Evolutionary conservation across 1,284 basidiomycete species (phyloP).

Genomic region (Pseudozyma thailandica): DNA sequence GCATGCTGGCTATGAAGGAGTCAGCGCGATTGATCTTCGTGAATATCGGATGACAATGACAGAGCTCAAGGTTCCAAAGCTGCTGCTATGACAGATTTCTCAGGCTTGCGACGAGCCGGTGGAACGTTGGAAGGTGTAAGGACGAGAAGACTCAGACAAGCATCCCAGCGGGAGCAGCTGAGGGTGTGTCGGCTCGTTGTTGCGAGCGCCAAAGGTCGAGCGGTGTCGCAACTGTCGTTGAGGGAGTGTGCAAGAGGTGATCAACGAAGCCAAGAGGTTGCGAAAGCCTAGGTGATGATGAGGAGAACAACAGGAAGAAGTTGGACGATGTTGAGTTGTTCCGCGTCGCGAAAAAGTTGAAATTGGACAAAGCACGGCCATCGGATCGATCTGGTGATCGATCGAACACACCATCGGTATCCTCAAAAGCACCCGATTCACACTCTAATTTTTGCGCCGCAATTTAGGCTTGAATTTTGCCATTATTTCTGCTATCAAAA

Average conservation of each 20-base stretch:
- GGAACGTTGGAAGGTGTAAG: not conserved
- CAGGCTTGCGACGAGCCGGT: not conserved
- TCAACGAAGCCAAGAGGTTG: slow-evolving; percentile 8
- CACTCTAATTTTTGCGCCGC: not conserved
- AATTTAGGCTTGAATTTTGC: slow-evolving; percentile 5
- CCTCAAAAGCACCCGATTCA: slow-evolving; percentile 1
- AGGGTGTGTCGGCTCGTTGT: too few relatives aligned
- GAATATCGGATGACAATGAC: too few relatives aligned
- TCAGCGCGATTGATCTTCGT: not conserved
- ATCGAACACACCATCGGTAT: slow-evolving; percentile 10
- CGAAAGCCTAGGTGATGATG: not conserved
- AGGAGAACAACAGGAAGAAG: slow-evolving; percentile 15
- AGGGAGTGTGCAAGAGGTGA: not conserved
- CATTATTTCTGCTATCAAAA: slow-evolving; percentile 1
- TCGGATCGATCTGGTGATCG: slow-evolving; percentile 18
- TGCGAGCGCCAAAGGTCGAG: not conserved
- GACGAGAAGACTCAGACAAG: too few relatives aligned
- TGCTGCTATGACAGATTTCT: too few relatives aligned
- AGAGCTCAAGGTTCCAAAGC: too few relatives aligned
- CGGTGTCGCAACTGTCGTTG: not conserved
- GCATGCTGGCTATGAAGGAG: too few relatives aligned
- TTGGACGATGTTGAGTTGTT: slow-evolving; percentile 1
- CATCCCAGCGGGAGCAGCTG: too few relatives aligned
- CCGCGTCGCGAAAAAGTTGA: slow-evolving; percentile 29
- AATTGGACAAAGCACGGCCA: slow-evolving; percentile 8